phyloP scores from a whole-genome alignment of 2,329 filamentous ascomycete genomes.

The Botrytis elliptica region DNA sequence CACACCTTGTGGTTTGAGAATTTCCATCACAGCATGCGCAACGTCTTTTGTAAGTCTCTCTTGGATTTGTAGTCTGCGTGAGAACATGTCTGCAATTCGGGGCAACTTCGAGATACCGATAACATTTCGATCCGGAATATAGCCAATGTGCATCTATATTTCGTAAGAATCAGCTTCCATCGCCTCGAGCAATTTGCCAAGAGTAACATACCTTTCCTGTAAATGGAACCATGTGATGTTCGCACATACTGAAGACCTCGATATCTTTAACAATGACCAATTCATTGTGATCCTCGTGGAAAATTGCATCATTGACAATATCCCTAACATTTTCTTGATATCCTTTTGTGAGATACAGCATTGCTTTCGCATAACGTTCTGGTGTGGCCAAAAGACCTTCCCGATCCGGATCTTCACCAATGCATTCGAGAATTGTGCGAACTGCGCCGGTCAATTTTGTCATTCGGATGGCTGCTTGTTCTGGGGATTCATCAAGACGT shows the following conservation, averaged over 20 bases:
- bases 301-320: constrained; percentile 90
- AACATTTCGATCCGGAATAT: constrained; percentile 88
- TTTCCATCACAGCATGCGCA: constrained; percentile 87
- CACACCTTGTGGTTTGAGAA: constrained; percentile 90
- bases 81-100: constrained; percentile 96
- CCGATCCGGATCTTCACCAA: constrained; percentile 66
- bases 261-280: constrained; percentile 98
- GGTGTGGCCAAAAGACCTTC: constrained; percentile 68
- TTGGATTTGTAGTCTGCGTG: constrained; percentile 88
- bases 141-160: constrained; percentile 92
- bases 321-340: constrained; percentile 93
- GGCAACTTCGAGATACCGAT: constrained; percentile 95
- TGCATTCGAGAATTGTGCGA: constrained; percentile 64
- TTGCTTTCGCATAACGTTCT: constrained; percentile 87
- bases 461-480: constrained; percentile 52
- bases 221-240: constrained; percentile 96
- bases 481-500: constrained; percentile 56
- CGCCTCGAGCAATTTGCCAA: not conserved
- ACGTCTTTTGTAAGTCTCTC: constrained; percentile 96
- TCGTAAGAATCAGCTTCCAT: constrained; percentile 22
- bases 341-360: constrained; percentile 94
- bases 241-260: constrained; percentile 89
- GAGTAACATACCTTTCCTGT: constrained; percentile 71
- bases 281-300: constrained; percentile 95
- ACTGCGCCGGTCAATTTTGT: constrained; percentile 61